Conservation (phyloP, 2,329 filamentous ascomycete genomes). For the Chaetomium sp. region DNA sequence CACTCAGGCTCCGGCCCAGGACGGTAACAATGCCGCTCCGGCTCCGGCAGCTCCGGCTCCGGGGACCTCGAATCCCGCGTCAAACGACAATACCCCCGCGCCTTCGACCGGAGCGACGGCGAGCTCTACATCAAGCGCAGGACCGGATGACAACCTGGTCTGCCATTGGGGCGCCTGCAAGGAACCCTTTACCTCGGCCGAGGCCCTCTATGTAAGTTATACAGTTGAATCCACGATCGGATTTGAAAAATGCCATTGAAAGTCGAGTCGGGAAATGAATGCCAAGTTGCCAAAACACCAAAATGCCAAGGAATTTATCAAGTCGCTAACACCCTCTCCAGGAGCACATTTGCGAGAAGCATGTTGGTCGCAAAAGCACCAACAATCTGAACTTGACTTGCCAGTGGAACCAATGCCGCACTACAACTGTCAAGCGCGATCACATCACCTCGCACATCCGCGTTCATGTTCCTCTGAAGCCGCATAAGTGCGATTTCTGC, state of each 20-base stretch:
- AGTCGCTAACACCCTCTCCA: conserved; percentile 43
- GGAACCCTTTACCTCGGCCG: conserved; percentile 60
- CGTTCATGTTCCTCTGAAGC: conserved; percentile 97
- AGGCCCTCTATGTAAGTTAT: conserved; percentile 62
- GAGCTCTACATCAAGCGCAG: conserved; percentile 30
- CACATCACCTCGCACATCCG: conserved; percentile 99
- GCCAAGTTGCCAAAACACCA: not conserved
- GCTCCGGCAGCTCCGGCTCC: conserved; percentile 38
- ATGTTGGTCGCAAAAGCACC: conserved; percentile 98
- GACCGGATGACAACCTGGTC: conserved; percentile 55
- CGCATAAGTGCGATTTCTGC: conserved; percentile 98
- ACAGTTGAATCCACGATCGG: not conserved
- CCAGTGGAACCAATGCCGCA: conserved; percentile 94
- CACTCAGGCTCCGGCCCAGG: conserved; percentile 9
- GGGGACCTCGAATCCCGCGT: conserved; percentile 46
- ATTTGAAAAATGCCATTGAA: not conserved
- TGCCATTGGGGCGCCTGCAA: conserved; percentile 64
- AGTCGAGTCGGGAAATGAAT: not conserved
- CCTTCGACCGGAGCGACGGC: conserved; percentile 50
- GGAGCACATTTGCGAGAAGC: conserved; percentile 98
- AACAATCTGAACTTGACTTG: conserved; percentile 98
- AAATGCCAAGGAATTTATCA: not conserved
- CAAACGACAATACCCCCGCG: conserved; percentile 57
- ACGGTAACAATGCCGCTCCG: conserved; percentile 26
- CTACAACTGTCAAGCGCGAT: conserved; percentile 96